Conservation (phyloP, 306 rosid species). For the Casuarina equisetifolia region DNA sequence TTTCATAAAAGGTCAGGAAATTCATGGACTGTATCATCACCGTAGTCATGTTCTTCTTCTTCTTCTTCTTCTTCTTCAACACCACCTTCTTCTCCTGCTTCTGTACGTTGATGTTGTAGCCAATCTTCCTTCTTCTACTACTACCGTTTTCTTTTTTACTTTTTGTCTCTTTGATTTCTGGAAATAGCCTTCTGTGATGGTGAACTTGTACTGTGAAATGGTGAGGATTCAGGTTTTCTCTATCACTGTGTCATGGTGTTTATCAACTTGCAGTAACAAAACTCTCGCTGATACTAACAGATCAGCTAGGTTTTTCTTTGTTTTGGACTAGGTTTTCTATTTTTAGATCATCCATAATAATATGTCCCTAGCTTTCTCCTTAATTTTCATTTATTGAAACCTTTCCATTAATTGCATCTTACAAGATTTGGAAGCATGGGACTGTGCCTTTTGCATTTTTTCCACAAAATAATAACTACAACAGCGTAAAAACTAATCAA, state of each 20-base stretch:
- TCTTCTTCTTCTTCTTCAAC: not conserved
- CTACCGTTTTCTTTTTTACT: conserved; percentile 14
- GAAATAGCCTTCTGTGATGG: conserved; percentile 16
- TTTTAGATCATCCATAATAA: conserved; percentile 6
- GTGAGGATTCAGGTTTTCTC: conserved; percentile 33
- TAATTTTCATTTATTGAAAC: not conserved
- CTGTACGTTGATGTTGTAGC: conserved; percentile 23
- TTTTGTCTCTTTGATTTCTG: conserved; percentile 29
- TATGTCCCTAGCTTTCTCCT: not conserved
- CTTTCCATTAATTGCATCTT: conserved; percentile 1
- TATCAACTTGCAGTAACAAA: conserved; percentile 1
- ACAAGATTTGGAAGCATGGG: conserved; percentile 16
- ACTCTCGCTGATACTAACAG: conserved; percentile 1
- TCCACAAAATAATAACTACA: conserved; percentile 15
- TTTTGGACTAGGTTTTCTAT: conserved; percentile 16
- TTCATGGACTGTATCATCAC: conserved; percentile 26
- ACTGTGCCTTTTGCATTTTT: conserved; percentile 1
- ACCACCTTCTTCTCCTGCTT: not conserved
- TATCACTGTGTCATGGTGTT: conserved; percentile 2
- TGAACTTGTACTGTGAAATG: conserved; percentile 10
- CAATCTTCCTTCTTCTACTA: conserved; percentile 9
- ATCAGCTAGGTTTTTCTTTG: not conserved
- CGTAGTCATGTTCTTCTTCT: conserved; percentile 6
- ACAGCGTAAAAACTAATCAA: conserved; percentile 7
- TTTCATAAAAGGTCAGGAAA: conserved; percentile 51